Evolutionary conservation across 106 monocot genomes (phyloP).

Genomic region (Acorus calamus): DNA sequence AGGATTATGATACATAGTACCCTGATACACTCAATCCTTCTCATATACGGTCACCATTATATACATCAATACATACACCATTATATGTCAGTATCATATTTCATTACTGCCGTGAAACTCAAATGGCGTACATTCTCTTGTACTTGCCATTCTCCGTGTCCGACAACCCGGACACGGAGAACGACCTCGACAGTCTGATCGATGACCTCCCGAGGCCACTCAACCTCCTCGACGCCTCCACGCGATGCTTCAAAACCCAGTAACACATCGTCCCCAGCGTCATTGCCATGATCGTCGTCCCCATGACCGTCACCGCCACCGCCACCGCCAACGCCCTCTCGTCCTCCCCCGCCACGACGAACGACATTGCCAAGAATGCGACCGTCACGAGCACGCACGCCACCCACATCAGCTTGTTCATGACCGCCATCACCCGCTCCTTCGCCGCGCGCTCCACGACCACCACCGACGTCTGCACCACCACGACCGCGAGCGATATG

Average conservation of each 20-base stretch:
- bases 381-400: slow-evolving; percentile 68
- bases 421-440: slow-evolving; percentile 90
- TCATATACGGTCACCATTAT: too few relatives aligned
- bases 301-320: slow-evolving; percentile 56
- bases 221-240: slow-evolving; percentile 62
- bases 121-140: slow-evolving; percentile 80
- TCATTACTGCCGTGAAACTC: too few relatives aligned
- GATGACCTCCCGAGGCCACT: slow-evolving; percentile 42
- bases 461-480: slow-evolving; percentile 89
- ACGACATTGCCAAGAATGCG: slow-evolving; percentile 66
- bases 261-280: slow-evolving; percentile 74
- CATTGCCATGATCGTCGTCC: slow-evolving; percentile 46
- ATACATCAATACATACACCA: too few relatives aligned
- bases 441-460: slow-evolving; percentile 75
- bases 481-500: slow-evolving; percentile 85
- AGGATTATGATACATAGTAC: too few relatives aligned
- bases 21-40: too few relatives aligned
- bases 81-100: too few relatives aligned
- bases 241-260: slow-evolving; percentile 57
- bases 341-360: slow-evolving; percentile 49
- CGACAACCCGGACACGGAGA: slow-evolving; percentile 28
- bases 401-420: slow-evolving; percentile 94
- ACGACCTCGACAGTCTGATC: slow-evolving; percentile 39
- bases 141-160: slow-evolving; percentile 42
- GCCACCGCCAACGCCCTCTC: slow-evolving; percentile 72